These are phyloP conservation scores for Mortierella polycephala DNA, from an alignment of 371 early-diverging fungal genomes.

Conservation along the genomic window DNA sequence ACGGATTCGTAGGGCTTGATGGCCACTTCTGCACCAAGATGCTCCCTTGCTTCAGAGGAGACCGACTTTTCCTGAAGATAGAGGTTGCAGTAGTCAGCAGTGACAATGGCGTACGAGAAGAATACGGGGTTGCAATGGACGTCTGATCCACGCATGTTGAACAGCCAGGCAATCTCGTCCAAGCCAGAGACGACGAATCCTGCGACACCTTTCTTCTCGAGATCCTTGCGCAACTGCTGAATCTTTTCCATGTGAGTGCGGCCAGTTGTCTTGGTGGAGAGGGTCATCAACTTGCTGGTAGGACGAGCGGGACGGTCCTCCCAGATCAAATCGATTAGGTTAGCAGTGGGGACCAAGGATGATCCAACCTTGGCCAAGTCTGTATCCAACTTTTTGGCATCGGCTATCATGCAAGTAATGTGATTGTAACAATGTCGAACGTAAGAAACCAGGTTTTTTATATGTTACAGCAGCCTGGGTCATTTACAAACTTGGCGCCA, in stretches of 20 bases:
- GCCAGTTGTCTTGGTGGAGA: constrained; percentile 81
- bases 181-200: constrained; percentile 87
- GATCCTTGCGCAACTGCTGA: constrained; percentile 64
- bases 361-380: constrained; percentile 65
- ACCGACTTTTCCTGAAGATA: constrained; percentile 86
- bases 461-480: too few species aligned
- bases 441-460: not conserved
- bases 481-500: too few species aligned
- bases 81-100: constrained; percentile 72
- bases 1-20: constrained; percentile 83
- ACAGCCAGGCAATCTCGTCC: constrained; percentile 97
- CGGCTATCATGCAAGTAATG: constrained; percentile 49
- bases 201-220: constrained; percentile 67
- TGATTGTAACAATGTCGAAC: not conserved
- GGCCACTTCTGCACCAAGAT: constrained; percentile 70
- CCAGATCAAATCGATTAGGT: constrained; percentile 91
- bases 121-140: constrained; percentile 98
- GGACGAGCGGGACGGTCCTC: constrained; percentile 75
- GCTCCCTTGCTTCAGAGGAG: constrained; percentile 66
- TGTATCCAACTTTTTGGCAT: constrained; percentile 67
- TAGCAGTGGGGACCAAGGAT: constrained; percentile 67
- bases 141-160: constrained; percentile 98
- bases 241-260: constrained; percentile 67
- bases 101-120: constrained; percentile 91
- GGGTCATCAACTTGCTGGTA: constrained; percentile 68